A percentile compares a stretch with the other conserved stretches of the same genome.
Evolutionary conservation across 116 monocot genomes (phyloP).

Genomic region (Trichopus zeylanicus): DNA sequence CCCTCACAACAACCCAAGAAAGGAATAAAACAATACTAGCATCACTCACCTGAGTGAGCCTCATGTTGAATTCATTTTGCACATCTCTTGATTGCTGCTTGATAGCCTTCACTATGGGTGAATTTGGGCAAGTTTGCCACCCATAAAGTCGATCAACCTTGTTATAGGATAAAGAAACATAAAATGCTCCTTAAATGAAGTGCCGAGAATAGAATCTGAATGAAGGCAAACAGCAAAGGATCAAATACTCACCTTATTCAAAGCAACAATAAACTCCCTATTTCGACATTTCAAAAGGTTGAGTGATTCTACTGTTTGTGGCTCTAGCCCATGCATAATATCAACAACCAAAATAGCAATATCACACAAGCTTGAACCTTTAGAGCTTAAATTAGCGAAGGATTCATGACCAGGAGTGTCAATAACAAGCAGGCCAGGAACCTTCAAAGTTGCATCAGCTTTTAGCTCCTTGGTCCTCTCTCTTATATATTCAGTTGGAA

Average conservation of each 20-base stretch:
- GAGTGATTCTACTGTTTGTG: slow-evolving; percentile 92
- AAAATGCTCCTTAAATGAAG: neutral
- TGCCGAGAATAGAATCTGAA: neutral
- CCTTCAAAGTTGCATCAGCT: slow-evolving; percentile 83
- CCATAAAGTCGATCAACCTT: slow-evolving; percentile 97
- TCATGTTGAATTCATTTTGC: slow-evolving; percentile 84
- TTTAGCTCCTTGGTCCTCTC: slow-evolving; percentile 95
- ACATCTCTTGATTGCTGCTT: slow-evolving; percentile 83
- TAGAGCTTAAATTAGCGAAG: slow-evolving; percentile 82
- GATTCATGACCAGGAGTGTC: slow-evolving; percentile 98
- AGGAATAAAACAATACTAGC: neutral
- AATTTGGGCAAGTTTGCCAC: slow-evolving; percentile 69
- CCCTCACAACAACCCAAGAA: neutral
- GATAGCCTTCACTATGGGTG: slow-evolving; percentile 73
- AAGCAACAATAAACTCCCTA: slow-evolving; percentile 93
- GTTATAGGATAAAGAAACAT: slow-evolving; percentile 8
- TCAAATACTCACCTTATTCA: slow-evolving; percentile 73
- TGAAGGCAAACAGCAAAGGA: neutral
- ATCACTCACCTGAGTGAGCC: slow-evolving; percentile 58
- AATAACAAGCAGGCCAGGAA: slow-evolving; percentile 93
- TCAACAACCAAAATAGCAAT: slow-evolving; percentile 96
- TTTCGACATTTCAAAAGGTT: slow-evolving; percentile 70
- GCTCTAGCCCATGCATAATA: slow-evolving; percentile 98
- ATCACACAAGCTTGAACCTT: slow-evolving; percentile 97
- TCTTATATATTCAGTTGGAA: slow-evolving; percentile 92